phyloP scores from a whole-genome alignment of 495 filamentous ascomycete genomes.

The Aspergillus nidulans region DNA sequence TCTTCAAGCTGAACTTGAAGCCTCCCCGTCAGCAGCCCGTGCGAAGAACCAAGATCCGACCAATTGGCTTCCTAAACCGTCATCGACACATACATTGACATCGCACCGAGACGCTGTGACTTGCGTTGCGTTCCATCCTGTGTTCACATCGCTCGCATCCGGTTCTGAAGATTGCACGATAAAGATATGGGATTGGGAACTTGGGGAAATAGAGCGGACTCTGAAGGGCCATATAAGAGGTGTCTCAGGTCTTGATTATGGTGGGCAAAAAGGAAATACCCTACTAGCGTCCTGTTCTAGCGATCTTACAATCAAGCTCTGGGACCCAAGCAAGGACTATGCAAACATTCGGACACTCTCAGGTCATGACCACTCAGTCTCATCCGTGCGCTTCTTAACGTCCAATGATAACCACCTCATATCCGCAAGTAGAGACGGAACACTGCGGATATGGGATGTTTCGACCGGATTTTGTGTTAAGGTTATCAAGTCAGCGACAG shows the following conservation, averaged over 20 bases:
- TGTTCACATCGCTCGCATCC: conserved; percentile 87
- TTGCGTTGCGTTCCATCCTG: conserved; percentile 89
- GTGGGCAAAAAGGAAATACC: conserved; percentile 78
- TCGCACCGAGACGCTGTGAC: conserved; percentile 80
- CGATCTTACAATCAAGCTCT: conserved; percentile 92
- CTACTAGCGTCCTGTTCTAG: conserved; percentile 87
- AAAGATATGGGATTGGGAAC: conserved; percentile 98
- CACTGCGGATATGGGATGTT: conserved; percentile 81
- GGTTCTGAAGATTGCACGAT: conserved; percentile 91
- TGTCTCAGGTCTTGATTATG: conserved; percentile 87
- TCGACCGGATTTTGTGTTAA: conserved; percentile 86
- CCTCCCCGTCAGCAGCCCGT: conserved; percentile 77
- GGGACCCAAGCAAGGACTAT: conserved; percentile 92
- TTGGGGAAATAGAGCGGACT: conserved; percentile 87
- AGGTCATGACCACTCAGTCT: conserved; percentile 91
- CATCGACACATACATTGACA: conserved; percentile 61
- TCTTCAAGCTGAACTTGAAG: conserved; percentile 80
- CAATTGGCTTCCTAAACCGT: conserved; percentile 81
- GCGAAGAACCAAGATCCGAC: conserved; percentile 79
- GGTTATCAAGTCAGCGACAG: conserved; percentile 66
- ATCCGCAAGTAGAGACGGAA: conserved; percentile 73
- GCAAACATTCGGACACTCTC: conserved; percentile 91
- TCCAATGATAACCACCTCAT: conserved; percentile 76
- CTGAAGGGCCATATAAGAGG: conserved; percentile 91
- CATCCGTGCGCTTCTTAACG: conserved; percentile 83